Conservation (phyloP, 257 asterid genomes). For the Plectranthus barbatus region DNA sequence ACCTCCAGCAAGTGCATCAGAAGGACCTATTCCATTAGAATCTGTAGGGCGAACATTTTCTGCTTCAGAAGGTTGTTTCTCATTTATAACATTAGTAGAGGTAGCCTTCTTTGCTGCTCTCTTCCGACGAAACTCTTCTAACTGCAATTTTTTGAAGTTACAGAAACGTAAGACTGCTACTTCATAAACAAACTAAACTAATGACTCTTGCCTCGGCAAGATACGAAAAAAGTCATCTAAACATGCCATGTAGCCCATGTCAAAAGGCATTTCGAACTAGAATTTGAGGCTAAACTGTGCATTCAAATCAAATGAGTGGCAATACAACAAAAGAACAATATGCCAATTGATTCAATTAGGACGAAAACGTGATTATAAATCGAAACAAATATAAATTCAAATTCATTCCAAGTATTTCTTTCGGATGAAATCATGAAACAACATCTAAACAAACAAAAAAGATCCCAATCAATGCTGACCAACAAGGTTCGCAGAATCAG, state of each 20-base stretch:
- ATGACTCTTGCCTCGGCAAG: neutral
- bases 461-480: constrained; percentile 10
- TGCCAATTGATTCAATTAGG: constrained; percentile 1
- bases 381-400: neutral
- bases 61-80: constrained; percentile 36
- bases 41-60: constrained; percentile 30
- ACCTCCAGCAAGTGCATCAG: constrained; percentile 39
- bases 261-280: neutral
- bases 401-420: neutral
- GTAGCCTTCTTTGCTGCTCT: constrained; percentile 69
- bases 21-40: constrained; percentile 44
- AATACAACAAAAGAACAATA: neutral
- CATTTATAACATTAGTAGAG: constrained; percentile 28
- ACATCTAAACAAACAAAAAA: constrained; percentile 4
- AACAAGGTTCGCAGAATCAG: neutral
- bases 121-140: constrained; percentile 89
- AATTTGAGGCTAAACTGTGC: constrained; percentile 5
- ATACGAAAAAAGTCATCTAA: neutral
- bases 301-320: constrained; percentile 2
- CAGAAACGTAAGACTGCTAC: neutral
- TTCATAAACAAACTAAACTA: constrained; percentile 1
- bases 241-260: neutral
- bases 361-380: neutral
- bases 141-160: constrained; percentile 32
- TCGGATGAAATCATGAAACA: constrained; percentile 1